Evolutionary conservation across 495 filamentous ascomycete genomes (phyloP).

Genomic region (Penicillium tannophilum): DNA sequence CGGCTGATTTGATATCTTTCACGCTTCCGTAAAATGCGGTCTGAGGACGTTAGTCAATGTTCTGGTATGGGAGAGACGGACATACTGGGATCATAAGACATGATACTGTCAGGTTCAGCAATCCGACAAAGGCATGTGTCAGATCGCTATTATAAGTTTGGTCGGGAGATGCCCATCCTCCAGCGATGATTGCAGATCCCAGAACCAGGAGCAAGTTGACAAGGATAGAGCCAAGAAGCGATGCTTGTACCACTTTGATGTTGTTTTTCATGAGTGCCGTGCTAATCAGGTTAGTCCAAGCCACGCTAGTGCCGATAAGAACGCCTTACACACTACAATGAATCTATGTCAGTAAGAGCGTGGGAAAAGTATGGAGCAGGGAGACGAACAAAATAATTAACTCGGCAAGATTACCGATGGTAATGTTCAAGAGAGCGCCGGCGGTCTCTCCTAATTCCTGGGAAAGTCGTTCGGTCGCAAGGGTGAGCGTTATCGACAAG

Average conservation of each 20-base stretch:
- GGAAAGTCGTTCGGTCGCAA: constrained; percentile 28
- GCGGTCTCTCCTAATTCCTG: constrained; percentile 23
- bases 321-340: not conserved
- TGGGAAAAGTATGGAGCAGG: too few species aligned
- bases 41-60: constrained; percentile 41
- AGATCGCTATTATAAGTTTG: constrained; percentile 94
- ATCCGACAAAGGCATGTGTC: constrained; percentile 90
- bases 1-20: constrained; percentile 67
- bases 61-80: constrained; percentile 81
- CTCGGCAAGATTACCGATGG: constrained; percentile 90
- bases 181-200: constrained; percentile 86
- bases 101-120: constrained; percentile 85
- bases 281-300: constrained; percentile 19
- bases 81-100: constrained; percentile 85
- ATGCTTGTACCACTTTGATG: constrained; percentile 88
- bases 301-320: not conserved
- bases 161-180: constrained; percentile 83
- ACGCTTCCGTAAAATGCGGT: constrained; percentile 77
- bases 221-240: constrained; percentile 83
- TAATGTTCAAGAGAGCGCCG: constrained; percentile 60
- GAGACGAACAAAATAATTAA: constrained; percentile 70
- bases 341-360: not conserved
- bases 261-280: constrained; percentile 58
- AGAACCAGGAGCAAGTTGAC: constrained; percentile 86
- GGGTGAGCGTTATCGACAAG: constrained; percentile 22